Percentiles rank a stretch among this genome's conserved stretches.
Conservation (phyloP, 75 land plant species). For the Selaginella tamariscina region DNA sequence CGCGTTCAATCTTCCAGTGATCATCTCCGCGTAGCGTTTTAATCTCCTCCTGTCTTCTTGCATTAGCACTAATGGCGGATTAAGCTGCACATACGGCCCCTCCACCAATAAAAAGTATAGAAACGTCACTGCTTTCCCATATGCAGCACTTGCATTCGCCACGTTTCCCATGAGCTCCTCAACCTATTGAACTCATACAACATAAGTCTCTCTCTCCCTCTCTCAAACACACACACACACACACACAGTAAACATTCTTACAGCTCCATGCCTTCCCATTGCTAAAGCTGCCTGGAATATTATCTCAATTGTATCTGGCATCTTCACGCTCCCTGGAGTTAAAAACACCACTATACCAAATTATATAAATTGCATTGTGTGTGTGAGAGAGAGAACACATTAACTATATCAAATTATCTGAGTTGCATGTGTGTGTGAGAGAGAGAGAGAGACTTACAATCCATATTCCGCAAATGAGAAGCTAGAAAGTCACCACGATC, state of each 20-base stretch:
- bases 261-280: slow-evolving; percentile 64
- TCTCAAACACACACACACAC: too few relatives aligned
- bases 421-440: background rate
- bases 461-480: slow-evolving; percentile 29
- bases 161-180: slow-evolving; percentile 65
- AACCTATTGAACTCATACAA: slow-evolving; percentile 64
- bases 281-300: slow-evolving; percentile 75
- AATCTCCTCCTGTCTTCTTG: slow-evolving; percentile 57
- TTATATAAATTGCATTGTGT: too few relatives aligned
- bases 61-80: slow-evolving; percentile 65
- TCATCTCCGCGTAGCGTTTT: slow-evolving; percentile 49
- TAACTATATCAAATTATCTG: too few relatives aligned
- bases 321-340: slow-evolving; percentile 49
- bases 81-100: slow-evolving; percentile 54
- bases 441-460: slow-evolving; percentile 39
- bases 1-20: slow-evolving; percentile 47
- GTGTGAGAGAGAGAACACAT: too few relatives aligned
- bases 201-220: too few relatives aligned
- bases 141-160: slow-evolving; percentile 42
- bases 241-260: slow-evolving; percentile 29
- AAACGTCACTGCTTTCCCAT: slow-evolving; percentile 63
- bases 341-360: too few relatives aligned
- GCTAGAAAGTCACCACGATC: slow-evolving; percentile 68
- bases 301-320: slow-evolving; percentile 93
- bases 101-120: slow-evolving; percentile 70